Evolutionary conservation across 208 protist genomes (phyloP), one percentile per base, ranked within the genome.

Genomic region (Trypanosoma caninum): DNA sequence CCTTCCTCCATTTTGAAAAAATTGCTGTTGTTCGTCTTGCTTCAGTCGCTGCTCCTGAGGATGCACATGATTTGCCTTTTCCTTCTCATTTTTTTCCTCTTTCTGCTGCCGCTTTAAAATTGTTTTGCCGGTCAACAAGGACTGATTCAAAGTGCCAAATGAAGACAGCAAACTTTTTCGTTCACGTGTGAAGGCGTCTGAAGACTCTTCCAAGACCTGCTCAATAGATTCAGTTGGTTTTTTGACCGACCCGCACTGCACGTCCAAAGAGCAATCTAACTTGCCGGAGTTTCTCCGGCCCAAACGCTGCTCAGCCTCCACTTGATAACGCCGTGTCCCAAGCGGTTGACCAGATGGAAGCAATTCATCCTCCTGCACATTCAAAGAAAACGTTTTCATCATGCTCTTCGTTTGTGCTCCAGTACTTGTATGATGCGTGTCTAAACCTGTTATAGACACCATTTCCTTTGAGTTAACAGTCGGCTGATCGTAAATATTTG

Each of bases 281-380:
- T 46, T 52, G 33, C 59, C 65, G 16, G 50, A 48, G 9, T 50
- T 48, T 1, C 53, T 45, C 38, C 59, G 56, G 1, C 47, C 47
- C 38, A 64, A 47, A 3, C 47, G 56, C 1, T 45, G 41, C 51
- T 65, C 65, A 28, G 65, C 51, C 41, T 72, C 65, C 3, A 63
- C 18, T 30, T 72, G 65, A 40, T 60, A 58, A 1, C 65, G 65
- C 65, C 56, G 55, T 18, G 41, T 45, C 31, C 55, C 65, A 14
- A 63, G 38, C 23, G 59, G 20, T 13, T 58, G 22, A 18, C 13
- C 4, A 31, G 44, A 14, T 28, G 57, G 8, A 13, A 28, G 45
- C 13, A 28, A 33, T 37, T 44, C 51, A 0, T 30, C 33, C 20
- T 44, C 44, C 18, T 1, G 4, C 27, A 5, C 14, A 40, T 61